A percentile compares a stretch with the other conserved stretches of the same genome.
Conservation (phyloP, 371 early-diverging fungal genomes). For the Capniomyces stellatus region DNA sequence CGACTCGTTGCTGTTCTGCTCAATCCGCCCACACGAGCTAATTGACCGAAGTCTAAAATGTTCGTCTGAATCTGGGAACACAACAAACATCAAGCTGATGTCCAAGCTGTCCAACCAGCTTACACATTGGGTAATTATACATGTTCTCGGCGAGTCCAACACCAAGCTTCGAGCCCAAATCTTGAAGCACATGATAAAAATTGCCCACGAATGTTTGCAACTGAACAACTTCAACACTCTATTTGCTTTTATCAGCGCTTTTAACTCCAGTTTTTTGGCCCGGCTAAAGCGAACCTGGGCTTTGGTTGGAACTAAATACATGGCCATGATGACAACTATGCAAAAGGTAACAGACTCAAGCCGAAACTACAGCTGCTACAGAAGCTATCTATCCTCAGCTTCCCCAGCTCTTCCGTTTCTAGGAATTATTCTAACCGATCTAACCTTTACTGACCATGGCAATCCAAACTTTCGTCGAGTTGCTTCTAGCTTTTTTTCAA, state of each 20-base stretch:
- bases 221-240: conserved; percentile 88
- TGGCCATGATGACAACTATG: conserved; percentile 35
- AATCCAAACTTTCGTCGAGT: conserved; percentile 55
- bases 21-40: conserved; percentile 69
- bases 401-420: conserved; percentile 89
- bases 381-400: conserved; percentile 62
- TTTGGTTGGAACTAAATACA: conserved; percentile 23
- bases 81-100: conserved; percentile 52
- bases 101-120: conserved; percentile 53
- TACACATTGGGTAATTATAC: conserved; percentile 75
- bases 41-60: conserved; percentile 72
- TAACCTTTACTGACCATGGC: conserved; percentile 87
- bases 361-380: conserved; percentile 70
- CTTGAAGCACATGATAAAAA: conserved; percentile 62
- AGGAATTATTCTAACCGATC: conserved; percentile 72
- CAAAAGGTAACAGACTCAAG: conserved; percentile 56
- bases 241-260: conserved; percentile 74
- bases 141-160: conserved; percentile 61
- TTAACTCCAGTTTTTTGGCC: conserved; percentile 72
- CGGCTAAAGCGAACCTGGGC: conserved; percentile 81
- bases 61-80: conserved; percentile 30
- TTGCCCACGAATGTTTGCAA: conserved; percentile 61
- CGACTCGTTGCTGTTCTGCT: conserved; percentile 61
- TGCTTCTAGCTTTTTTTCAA: conserved; percentile 5
- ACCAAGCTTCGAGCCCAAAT: conserved; percentile 51